Evolutionary conservation across 257 asterid species (phyloP), one percentile per base, ranked within the genome.

Genomic region (Solanum stenotomum): DNA sequence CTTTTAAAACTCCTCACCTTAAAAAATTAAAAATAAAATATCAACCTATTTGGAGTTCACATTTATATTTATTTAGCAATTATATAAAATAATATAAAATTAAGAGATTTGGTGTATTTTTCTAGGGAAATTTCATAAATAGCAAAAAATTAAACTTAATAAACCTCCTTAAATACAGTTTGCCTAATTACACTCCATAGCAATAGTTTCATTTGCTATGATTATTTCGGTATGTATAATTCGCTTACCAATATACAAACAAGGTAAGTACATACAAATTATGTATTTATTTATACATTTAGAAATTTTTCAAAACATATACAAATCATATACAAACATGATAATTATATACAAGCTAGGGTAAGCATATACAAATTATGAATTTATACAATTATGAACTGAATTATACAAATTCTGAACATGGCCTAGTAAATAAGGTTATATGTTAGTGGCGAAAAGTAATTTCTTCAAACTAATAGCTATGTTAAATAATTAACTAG

Each of bases 231-330:
- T 56, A 56, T 56, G 65, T 56, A 18, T 56, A 56, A 2, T 56
- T 56, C 11, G 4, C n/a, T 56, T 56, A 18, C 52, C 52, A 44
- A 13, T 44, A 12, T 4, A 44, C 52, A 44, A 13, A 44, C 18
- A 44, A 44, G 52, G 18, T 4, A 44, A 44, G 4, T 52, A 52
- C 4, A 52, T 52, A 56, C 2, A 56, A 56, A 56, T 56, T 56
- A 7, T 56, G 5, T 56, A 18, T 56, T 56, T 56, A 18, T 18
- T 56, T 56, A 18, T 56, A 56, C 0, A 7, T 56, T 18, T 18
- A 18, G n/a, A 56, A 6, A 2, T 0, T 6, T 56, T 56, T 6
- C 65, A 56, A 1, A 56, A 6, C 2, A 18, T 1, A 18, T 6
- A 52, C 61, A 52, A 52, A 5, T 52, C 23, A 52, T 52, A 52